Base-by-base conservation (phyloP, 2,329 filamentous ascomycete species). In the Botrytis porri region DNA sequence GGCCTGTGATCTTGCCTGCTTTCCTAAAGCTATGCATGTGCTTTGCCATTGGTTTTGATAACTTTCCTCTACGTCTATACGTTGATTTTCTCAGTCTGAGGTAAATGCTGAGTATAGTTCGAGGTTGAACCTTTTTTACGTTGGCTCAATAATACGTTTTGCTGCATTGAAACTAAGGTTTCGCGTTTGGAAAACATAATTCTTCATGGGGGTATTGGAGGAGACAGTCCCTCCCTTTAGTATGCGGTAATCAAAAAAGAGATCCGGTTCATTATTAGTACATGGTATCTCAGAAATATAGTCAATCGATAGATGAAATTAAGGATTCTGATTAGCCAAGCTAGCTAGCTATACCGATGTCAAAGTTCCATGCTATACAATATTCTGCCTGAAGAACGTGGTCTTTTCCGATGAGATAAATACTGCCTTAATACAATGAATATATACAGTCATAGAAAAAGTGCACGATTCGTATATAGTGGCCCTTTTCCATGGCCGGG, bases 401-500 rank as follows among this genome's bases (percentile, higher is more conserved):
- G 12, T 51, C 10, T 7, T 25, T 6, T 29, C 16, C 10, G 20
- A 16, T 57, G 10, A 25, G 39, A 69, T 57, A 32, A 41, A 69
- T 57, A 18, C 22, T 29, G 25, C 51, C 10, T 20, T 43, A 12
- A 20, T 32, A 10, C n/a, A 14, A n/a, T 32, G 39, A 20, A 32
- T 32, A 69, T 32, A 3, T 41, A 64, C 18, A n/a, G n/a, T 57
- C 48, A 41, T 57, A 8, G 65, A 32, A 16, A 32, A 51, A 18
- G 6, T 41, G 22, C 35, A 18, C n/a, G 37, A 57, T 67, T 67
- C 16, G 5, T 57, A 12, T 22, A 25, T 8, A 10, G 4, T 41
- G 0, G 4, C 22, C 29, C 1, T 20, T 69, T 57, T n/a, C 1
- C 12, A 25, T 57, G 2, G 18, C 3, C 5, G 1, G 7, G 5